Evolutionary conservation across 495 filamentous ascomycete genomes (phyloP).

Genomic region (Neurospora sublineolata): DNA sequence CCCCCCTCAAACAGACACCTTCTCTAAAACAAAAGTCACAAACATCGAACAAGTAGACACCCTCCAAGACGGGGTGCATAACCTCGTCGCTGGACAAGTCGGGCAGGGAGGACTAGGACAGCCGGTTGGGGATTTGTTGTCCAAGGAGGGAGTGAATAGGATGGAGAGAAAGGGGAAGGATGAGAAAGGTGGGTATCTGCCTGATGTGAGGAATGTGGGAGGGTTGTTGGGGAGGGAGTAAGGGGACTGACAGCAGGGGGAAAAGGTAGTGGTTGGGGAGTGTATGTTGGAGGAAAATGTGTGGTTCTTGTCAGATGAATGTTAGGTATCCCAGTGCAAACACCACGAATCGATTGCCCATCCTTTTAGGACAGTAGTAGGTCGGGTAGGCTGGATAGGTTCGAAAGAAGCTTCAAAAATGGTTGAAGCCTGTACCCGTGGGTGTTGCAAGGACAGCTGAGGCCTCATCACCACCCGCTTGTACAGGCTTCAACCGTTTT

Average conservation of each 20-base stretch:
- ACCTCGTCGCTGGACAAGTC: slow-evolving; percentile 45
- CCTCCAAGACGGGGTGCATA: slow-evolving; percentile 51
- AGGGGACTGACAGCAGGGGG: background rate
- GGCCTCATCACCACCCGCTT: no score
- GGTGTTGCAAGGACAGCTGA: no score
- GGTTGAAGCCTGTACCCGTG: no score
- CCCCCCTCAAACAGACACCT: slow-evolving; percentile 35
- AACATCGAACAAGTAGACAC: slow-evolving; percentile 48
- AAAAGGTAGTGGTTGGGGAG: background rate
- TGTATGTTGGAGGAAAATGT: no score
- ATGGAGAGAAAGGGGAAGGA: slow-evolving; percentile 52
- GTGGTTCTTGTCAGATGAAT: no score
- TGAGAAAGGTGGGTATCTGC: slow-evolving; percentile 39
- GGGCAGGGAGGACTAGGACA: slow-evolving; percentile 51
- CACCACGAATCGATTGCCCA: no score
- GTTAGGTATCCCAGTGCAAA: no score
- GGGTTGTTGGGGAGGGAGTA: background rate
- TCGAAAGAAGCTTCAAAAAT: no score
- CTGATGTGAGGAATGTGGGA: background rate
- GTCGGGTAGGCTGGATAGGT: no score
- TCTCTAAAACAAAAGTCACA: slow-evolving; percentile 56
- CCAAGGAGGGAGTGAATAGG: slow-evolving; percentile 54
- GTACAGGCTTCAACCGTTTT: no score
- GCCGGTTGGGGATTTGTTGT: slow-evolving; percentile 47
- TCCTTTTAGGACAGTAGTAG: no score